Percentiles rank a stretch among this genome's conserved stretches.
These are phyloP conservation scores for Monosiga brevicollis DNA, from an alignment of 78 protist genomes.

Conservation along the genomic window DNA sequence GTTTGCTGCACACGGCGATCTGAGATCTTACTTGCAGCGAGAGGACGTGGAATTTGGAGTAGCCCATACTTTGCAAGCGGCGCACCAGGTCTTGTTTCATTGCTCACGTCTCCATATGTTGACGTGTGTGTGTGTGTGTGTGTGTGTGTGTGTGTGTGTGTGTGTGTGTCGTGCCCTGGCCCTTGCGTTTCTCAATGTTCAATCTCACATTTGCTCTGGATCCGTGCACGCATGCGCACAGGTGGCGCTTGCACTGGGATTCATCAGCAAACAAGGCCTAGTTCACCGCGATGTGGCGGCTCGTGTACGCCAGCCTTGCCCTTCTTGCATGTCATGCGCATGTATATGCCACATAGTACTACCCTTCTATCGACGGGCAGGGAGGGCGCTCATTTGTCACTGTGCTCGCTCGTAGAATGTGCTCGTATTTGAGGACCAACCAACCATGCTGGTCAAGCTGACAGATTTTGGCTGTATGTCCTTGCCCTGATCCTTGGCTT, in stretches of 20 bases:
- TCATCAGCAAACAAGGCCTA: too few species aligned
- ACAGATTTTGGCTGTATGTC: neutral
- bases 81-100: too few species aligned
- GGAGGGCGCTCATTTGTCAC: neutral
- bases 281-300: neutral
- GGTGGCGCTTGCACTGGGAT: neutral
- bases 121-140: neutral
- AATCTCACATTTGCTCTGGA: constrained; percentile 98
- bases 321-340: neutral
- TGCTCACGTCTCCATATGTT: neutral
- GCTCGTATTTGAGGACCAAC: neutral
- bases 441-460: neutral
- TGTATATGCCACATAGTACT: neutral
- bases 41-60: neutral
- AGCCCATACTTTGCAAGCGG: neutral
- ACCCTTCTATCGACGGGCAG: neutral
- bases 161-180: neutral
- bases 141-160: neutral
- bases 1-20: neutral
- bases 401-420: neutral
- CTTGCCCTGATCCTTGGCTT: too few species aligned
- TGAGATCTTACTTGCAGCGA: neutral
- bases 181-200: constrained; percentile 41
- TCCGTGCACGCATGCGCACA: constrained; percentile 83
- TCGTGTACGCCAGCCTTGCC: neutral